Percentiles rank a stretch among this genome's conserved stretches.
Evolutionary conservation across 805 yeast species (phyloP).

Genomic region (Maudiozyma barnettii): DNA sequence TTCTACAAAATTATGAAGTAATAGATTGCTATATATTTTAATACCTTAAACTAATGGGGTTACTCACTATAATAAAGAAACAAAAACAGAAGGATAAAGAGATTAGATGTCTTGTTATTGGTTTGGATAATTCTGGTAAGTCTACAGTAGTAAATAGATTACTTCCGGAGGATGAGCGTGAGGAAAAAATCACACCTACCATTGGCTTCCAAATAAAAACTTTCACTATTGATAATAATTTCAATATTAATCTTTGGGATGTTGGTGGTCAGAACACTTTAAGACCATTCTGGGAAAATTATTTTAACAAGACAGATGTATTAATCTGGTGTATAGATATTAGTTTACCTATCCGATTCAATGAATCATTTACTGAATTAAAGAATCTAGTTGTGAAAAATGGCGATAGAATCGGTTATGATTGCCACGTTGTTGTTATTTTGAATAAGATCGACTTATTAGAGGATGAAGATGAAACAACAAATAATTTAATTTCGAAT

Average conservation of each 20-base stretch:
- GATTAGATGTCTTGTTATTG: conserved; percentile 64
- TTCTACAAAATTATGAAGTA: too few relatives aligned
- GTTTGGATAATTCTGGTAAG: conserved; percentile 87
- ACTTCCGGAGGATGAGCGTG: conserved; percentile 30
- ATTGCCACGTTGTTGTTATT: conserved; percentile 43
- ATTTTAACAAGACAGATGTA: conserved; percentile 72
- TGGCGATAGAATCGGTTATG: conserved; percentile 50
- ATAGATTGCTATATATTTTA: too few relatives aligned
- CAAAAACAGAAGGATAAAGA: conserved; percentile 76
- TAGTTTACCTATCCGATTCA: conserved; percentile 44
- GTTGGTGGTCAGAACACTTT: conserved; percentile 84
- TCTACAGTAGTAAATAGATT: conserved; percentile 66
- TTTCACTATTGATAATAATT: conserved; percentile 30
- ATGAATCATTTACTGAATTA: conserved; percentile 59
- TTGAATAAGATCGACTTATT: conserved; percentile 68
- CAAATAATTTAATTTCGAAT: neutral
- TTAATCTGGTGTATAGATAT: conserved; percentile 84
- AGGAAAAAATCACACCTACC: conserved; percentile 62
- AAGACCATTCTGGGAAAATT: conserved; percentile 88
- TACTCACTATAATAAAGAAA: conserved; percentile 67
- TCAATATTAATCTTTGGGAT: conserved; percentile 64
- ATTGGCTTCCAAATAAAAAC: conserved; percentile 81
- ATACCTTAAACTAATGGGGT: conserved; percentile 50
- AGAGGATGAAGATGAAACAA: conserved; percentile 10
- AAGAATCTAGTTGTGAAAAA: conserved; percentile 46